Percentiles rank a stretch among this genome's conserved stretches.
These are phyloP conservation scores for Pichia sp. DNA, from an alignment of 1,139 yeast genomes.

Conservation along the genomic window DNA sequence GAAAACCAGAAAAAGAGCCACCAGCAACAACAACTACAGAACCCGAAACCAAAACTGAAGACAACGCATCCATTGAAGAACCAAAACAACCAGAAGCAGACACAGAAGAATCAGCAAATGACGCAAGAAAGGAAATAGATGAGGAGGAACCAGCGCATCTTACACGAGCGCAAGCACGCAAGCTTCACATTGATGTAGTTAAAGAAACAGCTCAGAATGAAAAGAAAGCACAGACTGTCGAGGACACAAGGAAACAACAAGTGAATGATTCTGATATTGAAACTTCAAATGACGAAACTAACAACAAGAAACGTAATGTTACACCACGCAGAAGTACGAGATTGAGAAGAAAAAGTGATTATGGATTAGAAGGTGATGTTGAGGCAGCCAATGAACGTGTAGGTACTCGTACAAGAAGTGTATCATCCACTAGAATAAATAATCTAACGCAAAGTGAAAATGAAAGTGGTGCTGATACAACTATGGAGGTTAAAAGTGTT, in stretches of 20 bases:
- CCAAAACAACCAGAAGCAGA: background rate
- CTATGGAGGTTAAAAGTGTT: background rate
- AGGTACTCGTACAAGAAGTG: constrained; percentile 16
- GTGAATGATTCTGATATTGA: constrained; percentile 1
- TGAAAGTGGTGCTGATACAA: constrained; percentile 6
- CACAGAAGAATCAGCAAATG: constrained; percentile 5
- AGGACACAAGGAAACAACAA: constrained; percentile 5
- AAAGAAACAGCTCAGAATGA: constrained; percentile 11
- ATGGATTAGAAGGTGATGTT: constrained; percentile 4
- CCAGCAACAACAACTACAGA: background rate
- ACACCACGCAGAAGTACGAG: constrained; percentile 16
- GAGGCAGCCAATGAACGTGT: constrained; percentile 1
- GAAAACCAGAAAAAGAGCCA: background rate
- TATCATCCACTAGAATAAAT: constrained; percentile 2
- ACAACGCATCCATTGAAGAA: background rate
- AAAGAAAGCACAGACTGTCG: constrained; percentile 1
- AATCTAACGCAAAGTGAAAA: constrained; percentile 7
- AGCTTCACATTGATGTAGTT: constrained; percentile 8
- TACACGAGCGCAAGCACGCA: constrained; percentile 15
- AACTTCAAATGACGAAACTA: background rate
- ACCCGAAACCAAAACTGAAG: background rate
- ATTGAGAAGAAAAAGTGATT: constrained; percentile 9
- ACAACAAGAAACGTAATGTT: background rate
- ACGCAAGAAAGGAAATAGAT: constrained; percentile 1
- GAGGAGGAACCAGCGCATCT: constrained; percentile 15